Evolutionary conservation across 2,329 filamentous ascomycete genomes (phyloP).

Genomic region (Fusarium denticulatum): DNA sequence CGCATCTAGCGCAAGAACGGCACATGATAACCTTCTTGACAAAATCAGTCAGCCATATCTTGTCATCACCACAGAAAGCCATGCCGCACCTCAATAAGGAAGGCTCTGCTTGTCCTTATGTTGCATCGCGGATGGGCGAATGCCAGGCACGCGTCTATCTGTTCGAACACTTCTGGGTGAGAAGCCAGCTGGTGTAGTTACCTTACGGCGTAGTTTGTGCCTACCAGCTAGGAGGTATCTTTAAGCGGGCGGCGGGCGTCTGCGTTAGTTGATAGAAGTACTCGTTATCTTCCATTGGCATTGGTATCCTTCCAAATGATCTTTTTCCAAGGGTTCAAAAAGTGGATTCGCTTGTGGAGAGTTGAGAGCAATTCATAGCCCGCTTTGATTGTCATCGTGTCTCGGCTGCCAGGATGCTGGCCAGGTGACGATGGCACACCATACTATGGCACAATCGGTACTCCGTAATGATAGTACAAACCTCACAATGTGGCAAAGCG

Average conservation of each 20-base stretch:
- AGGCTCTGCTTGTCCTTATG: slow-evolving; percentile 28
- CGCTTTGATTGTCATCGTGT: slow-evolving; percentile 11
- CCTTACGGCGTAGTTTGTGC: background rate
- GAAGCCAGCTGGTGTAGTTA: background rate
- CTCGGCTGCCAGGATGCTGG: slow-evolving; percentile 15
- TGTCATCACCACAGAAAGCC: slow-evolving; percentile 20
- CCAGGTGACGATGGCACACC: slow-evolving; percentile 33
- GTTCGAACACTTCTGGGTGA: background rate
- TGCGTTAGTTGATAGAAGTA: background rate
- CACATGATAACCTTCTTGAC: slow-evolving; percentile 21
- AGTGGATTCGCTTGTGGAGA: slow-evolving; percentile 24
- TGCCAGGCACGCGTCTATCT: slow-evolving; percentile 39
- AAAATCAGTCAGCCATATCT: slow-evolving; percentile 22
- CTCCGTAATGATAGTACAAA: background rate
- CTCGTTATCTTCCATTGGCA: background rate
- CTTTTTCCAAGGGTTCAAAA: slow-evolving; percentile 19
- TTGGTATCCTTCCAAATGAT: background rate
- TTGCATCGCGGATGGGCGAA: slow-evolving; percentile 37
- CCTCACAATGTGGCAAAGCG: background rate
- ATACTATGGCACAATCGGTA: slow-evolving; percentile 15
- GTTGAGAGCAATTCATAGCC: background rate
- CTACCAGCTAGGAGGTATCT: background rate
- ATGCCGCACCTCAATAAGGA: slow-evolving; percentile 12
- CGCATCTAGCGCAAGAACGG: slow-evolving; percentile 25
- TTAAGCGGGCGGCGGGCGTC: slow-evolving; percentile 19